phyloP scores from a whole-genome alignment of 495 filamentous ascomycete genomes.

The Daldinia bambusicola region DNA sequence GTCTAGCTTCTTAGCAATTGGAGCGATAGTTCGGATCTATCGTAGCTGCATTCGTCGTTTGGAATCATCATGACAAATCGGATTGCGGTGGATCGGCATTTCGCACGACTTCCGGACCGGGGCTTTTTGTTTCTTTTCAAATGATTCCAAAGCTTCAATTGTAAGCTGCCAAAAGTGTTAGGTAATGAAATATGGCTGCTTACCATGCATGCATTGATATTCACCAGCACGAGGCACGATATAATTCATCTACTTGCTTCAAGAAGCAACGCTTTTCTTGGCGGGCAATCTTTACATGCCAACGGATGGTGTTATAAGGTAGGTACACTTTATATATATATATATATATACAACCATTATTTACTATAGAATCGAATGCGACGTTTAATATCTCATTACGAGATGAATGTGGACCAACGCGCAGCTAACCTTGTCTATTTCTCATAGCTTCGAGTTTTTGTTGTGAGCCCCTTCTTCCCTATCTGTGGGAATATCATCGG shows the following conservation, averaged over 20 bases:
- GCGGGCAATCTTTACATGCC: background rate
- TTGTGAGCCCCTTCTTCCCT: constrained; percentile 32
- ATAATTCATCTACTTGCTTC: background rate
- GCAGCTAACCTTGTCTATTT: background rate
- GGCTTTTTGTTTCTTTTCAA: background rate
- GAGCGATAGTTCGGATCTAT: background rate
- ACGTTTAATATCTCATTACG: background rate
- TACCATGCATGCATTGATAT: background rate
- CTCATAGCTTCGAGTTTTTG: constrained; percentile 43
- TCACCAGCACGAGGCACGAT: constrained; percentile 8
- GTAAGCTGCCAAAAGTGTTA: constrained; percentile 5
- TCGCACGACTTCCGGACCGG: constrained; percentile 6
- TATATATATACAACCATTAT: background rate
- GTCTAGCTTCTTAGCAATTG: too few relatives aligned
- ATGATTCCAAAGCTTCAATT: constrained; percentile 13
- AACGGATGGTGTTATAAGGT: too few relatives aligned
- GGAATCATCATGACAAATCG: constrained; percentile 14
- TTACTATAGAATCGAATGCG: background rate
- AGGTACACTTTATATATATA: too few relatives aligned
- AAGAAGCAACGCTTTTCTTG: background rate
- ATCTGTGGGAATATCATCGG: constrained; percentile 22
- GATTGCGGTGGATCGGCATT: background rate
- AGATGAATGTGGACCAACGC: background rate
- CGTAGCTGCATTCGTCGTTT: background rate
- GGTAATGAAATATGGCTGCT: constrained; percentile 4